phyloP scores from a whole-genome alignment of 495 filamentous ascomycete species.

The Neurospora sp. region DNA sequence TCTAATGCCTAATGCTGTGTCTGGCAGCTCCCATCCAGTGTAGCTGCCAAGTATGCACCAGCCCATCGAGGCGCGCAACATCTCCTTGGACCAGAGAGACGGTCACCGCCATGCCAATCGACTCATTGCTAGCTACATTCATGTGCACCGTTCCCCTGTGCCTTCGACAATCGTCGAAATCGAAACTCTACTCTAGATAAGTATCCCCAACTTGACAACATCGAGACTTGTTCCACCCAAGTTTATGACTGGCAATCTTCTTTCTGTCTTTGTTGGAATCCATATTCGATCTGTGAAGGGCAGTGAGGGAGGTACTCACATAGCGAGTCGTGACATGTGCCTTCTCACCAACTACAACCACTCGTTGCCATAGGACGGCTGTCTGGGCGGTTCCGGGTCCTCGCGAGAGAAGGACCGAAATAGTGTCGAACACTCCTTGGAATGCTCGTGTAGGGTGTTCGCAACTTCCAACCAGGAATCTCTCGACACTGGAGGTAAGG shows the following conservation, averaged over 20 bases:
- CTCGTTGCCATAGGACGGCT: background rate
- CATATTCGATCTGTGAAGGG: background rate
- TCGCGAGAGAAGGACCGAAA: no score
- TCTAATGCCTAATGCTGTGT: background rate
- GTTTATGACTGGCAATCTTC: background rate
- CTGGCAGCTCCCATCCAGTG: background rate
- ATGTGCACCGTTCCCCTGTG: background rate
- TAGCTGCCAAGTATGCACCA: background rate
- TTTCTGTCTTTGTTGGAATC: background rate
- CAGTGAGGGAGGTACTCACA: background rate
- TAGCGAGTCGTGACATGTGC: background rate
- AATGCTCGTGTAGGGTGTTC: no score
- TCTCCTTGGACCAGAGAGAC: background rate
- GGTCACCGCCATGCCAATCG: background rate
- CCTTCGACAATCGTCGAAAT: background rate
- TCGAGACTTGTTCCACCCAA: background rate
- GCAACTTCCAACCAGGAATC: no score
- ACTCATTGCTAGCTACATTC: background rate
- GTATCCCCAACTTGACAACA: background rate
- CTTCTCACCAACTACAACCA: background rate
- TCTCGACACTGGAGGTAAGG: no score
- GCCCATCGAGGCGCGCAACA: background rate
- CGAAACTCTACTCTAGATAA: background rate
- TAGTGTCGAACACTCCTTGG: no score
- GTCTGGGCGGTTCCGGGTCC: background rate